Percentiles rank a stretch among this genome's conserved stretches.
phyloP scores from a whole-genome alignment of 2,329 filamentous ascomycete genomes.

The Hypomyces perniciosus region DNA sequence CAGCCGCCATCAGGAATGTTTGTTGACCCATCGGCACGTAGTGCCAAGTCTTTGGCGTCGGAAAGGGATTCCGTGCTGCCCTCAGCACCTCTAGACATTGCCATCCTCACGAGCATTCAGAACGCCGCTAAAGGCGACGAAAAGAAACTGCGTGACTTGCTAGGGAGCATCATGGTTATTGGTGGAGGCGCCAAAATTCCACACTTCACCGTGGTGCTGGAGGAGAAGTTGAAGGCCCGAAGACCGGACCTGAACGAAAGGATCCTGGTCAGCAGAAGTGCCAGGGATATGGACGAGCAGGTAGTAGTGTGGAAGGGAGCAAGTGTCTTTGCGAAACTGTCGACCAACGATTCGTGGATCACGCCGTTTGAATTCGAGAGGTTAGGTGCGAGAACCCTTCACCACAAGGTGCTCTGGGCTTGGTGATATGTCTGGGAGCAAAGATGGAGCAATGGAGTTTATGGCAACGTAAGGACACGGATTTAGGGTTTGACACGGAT shows the following conservation, averaged over 20 bases:
- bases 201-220: conserved; percentile 73
- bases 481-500: not conserved
- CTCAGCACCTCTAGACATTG: conserved; percentile 75
- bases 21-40: conserved; percentile 46
- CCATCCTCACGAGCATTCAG: conserved; percentile 82
- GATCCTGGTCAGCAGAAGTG: conserved; percentile 62
- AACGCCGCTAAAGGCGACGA: conserved; percentile 85
- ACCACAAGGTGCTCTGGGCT: conserved; percentile 69
- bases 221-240: conserved; percentile 69
- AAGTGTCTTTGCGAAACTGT: conserved; percentile 88
- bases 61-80: conserved; percentile 79
- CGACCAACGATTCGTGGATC: conserved; percentile 95
- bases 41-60: conserved; percentile 49
- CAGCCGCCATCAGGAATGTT: conserved; percentile 41
- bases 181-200: conserved; percentile 78
- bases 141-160: conserved; percentile 84
- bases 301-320: conserved; percentile 98
- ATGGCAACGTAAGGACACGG: not conserved
- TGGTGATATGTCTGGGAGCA: conserved; percentile 34
- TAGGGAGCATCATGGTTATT: conserved; percentile 85
- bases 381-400: conserved; percentile 72
- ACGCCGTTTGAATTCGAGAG: conserved; percentile 81
- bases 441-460: conserved; percentile 4
- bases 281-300: conserved; percentile 90
- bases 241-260: conserved; percentile 54